Conservation (phyloP, 179 eudicot species). For the Beta corolliflora region DNA sequence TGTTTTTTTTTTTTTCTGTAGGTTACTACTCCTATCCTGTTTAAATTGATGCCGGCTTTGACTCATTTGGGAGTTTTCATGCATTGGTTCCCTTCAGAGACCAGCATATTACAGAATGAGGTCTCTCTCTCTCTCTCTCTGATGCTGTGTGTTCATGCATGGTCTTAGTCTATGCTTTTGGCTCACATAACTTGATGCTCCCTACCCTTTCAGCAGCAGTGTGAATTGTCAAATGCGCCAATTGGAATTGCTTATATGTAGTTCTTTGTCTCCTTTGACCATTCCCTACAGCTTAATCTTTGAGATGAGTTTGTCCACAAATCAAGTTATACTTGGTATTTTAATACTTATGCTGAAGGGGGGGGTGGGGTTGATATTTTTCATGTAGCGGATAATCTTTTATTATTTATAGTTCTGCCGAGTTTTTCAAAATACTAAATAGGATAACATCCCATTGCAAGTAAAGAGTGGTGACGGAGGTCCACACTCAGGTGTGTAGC, state of each 20-base stretch:
- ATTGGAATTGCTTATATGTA: background rate
- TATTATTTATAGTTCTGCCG: background rate
- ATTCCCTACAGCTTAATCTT: background rate
- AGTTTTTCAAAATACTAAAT: background rate
- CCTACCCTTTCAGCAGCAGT: background rate
- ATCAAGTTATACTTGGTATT: background rate
- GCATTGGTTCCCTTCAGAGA: conserved; percentile 95
- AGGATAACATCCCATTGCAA: background rate
- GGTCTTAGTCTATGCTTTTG: background rate
- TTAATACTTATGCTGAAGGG: background rate
- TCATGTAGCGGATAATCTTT: too few relatives aligned
- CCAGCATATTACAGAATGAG: conserved; percentile 52
- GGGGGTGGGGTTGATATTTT: background rate
- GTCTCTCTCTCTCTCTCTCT: conserved; percentile 34
- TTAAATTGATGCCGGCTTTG: conserved; percentile 92
- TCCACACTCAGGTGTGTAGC: too few relatives aligned
- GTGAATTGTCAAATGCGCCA: background rate
- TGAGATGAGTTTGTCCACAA: background rate
- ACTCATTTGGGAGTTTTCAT: conserved; percentile 93
- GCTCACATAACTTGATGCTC: background rate
- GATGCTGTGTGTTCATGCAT: background rate
- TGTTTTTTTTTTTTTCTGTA: conserved; percentile 37
- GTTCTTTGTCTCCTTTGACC: background rate
- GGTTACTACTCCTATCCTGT: conserved; percentile 92
- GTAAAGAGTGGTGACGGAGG: background rate